Base-by-base conservation (phyloP, 345 rosid genomes). In the Durio zibethinus region DNA sequence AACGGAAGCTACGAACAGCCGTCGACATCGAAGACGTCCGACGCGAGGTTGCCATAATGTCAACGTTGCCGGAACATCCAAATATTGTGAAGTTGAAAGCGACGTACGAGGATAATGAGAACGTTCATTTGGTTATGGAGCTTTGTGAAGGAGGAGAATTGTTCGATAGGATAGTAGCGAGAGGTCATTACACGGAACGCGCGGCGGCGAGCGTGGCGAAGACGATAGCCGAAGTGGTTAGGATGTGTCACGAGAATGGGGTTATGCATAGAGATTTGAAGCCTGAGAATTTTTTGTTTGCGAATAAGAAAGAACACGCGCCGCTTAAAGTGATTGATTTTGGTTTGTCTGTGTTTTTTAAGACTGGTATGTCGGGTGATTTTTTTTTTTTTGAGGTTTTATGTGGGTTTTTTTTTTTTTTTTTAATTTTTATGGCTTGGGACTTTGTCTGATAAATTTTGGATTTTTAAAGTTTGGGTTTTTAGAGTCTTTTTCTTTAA, bases 61-160 rank as follows among this genome's bases (percentile, higher is more conserved):
- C 97, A 1, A 87, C 92, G 42, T 69, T 95, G 56, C 99, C 99
- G 4, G 89, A 90, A 23, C 98, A 95, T 74, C 91, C 93, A 1
- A 93, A 95, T 62, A 78, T 95, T n/a, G 94, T 95, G 45, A 95
- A 90, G 89, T 89, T 93, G 62, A 95, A 81, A 82, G 98, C 96
- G n/a, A 89, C 94, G 1, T 95, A 93, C 7, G 99, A 95, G 88
- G 99, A 95, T 38, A 59, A 72, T 43, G 98, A 95, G 81, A 93
- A 95, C 68, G 99, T 95, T 36, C 96, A 93, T 78, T 80, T 95
- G 79, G 99, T 93, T 48, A 93, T 93, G 99, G 99, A 95, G 87
- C 86, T 95, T 36, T 95, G 99, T 33, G 98, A 93, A 75, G 99
- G 99, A 47, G 99, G 99, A 0, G 99, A 95, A 86, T 88, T 95